A percentile compares a stretch with the other conserved stretches of the same genome.
These are phyloP conservation scores for Rhizophagus prolifer DNA, from an alignment of 192 early-diverging fungal species.

Conservation along the genomic window DNA sequence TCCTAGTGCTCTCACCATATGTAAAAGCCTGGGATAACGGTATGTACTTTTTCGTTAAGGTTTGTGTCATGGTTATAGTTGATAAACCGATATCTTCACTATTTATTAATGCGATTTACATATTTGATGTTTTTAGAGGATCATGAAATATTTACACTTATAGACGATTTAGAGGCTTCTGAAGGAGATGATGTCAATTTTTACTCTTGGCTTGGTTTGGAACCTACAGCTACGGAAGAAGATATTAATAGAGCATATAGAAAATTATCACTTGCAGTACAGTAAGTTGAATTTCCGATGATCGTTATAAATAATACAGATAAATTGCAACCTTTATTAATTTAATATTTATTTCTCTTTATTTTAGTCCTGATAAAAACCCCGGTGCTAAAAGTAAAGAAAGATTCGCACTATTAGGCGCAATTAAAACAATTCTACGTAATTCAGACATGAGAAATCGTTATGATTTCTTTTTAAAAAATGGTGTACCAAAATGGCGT, in stretches of 20 bases:
- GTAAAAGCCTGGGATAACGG: constrained; percentile 12
- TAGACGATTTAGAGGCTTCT: constrained; percentile 66
- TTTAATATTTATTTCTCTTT: neutral
- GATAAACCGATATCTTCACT: neutral
- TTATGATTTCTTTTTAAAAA: constrained; percentile 80
- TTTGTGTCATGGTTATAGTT: neutral
- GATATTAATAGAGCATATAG: constrained; percentile 70
- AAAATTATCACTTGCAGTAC: constrained; percentile 64
- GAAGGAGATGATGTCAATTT: constrained; percentile 58
- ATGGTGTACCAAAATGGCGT: constrained; percentile 78
- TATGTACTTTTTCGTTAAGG: neutral
- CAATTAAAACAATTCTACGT: constrained; percentile 67
- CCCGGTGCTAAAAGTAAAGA: constrained; percentile 51
- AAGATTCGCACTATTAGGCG: constrained; percentile 62
- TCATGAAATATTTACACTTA: constrained; percentile 82
- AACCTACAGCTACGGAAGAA: constrained; percentile 47
- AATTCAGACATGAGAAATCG: constrained; percentile 61
- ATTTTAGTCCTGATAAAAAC: constrained; percentile 70
- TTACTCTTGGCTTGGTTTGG: constrained; percentile 64
- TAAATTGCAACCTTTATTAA: neutral
- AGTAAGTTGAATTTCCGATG: constrained; percentile 42
- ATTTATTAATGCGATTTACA: neutral
- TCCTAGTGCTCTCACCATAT: neutral
- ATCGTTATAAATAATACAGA: neutral
- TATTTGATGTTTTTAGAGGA: constrained; percentile 47